phyloP scores from a whole-genome alignment of 176 grass and related monocot species.

The Oryza punctata region DNA sequence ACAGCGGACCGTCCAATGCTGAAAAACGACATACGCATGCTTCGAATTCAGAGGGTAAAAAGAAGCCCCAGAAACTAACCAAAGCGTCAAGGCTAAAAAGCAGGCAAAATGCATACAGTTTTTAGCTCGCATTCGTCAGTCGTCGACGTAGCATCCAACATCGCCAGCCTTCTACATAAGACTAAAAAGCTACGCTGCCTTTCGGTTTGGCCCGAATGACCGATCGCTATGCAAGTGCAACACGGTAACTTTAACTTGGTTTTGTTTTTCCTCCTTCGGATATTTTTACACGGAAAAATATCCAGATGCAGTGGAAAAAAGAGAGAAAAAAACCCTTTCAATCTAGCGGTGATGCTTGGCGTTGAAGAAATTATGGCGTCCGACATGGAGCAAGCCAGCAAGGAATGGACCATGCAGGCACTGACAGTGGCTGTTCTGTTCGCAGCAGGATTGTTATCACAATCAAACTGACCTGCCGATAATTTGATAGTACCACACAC shows the following conservation, averaged over 20 bases:
- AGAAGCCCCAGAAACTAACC: background rate
- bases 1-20: background rate
- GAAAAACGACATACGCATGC: background rate
- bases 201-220: background rate
- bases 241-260: background rate
- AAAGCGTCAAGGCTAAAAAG: conserved; percentile 11
- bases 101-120: background rate
- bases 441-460: background rate
- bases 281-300: background rate
- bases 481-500: background rate
- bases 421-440: background rate
- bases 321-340: background rate
- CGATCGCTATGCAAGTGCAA: background rate
- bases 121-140: conserved; percentile 1
- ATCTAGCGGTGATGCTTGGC: conserved; percentile 22
- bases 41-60: background rate
- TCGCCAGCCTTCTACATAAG: background rate
- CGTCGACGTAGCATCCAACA: background rate
- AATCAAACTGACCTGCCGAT: background rate
- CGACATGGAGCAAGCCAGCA: conserved; percentile 19
- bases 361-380: conserved; percentile 31
- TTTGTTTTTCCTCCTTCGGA: background rate
- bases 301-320: background rate
- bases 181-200: background rate
- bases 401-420: conserved; percentile 26